Conservation (phyloP, 129 eudicot genomes). For the Lactuca sativa region DNA sequence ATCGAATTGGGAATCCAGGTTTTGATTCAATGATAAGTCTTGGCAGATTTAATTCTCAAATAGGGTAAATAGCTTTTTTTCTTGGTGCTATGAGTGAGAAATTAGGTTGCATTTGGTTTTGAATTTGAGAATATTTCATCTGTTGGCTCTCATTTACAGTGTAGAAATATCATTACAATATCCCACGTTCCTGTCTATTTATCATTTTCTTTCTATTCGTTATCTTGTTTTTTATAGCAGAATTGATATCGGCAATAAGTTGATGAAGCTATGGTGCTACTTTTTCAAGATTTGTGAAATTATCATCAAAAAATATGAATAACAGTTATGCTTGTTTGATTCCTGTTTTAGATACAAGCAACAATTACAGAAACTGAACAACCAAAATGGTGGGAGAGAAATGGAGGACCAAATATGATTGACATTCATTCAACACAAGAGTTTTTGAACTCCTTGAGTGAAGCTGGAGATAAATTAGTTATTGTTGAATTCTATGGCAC, state of each 20-base stretch:
- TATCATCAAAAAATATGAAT: background rate
- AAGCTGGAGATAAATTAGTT: slow-evolving; percentile 92
- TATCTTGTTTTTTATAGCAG: background rate
- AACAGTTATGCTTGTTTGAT: background rate
- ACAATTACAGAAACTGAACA: slow-evolving; percentile 75
- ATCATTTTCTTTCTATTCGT: background rate
- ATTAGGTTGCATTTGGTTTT: slow-evolving; percentile 17
- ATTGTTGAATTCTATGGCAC: slow-evolving; percentile 93
- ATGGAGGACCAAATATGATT: slow-evolving; percentile 90
- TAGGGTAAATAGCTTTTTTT: background rate
- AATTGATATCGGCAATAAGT: background rate
- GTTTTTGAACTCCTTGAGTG: slow-evolving; percentile 65
- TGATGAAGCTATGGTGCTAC: background rate
- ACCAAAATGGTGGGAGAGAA: slow-evolving; percentile 99
- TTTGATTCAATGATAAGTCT: background rate
- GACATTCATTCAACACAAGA: slow-evolving; percentile 92
- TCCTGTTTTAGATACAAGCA: slow-evolving; percentile 57
- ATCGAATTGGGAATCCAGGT: slow-evolving; percentile 20
- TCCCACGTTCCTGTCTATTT: background rate
- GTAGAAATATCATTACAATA: background rate
- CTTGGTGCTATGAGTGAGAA: background rate
- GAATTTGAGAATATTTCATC: background rate
- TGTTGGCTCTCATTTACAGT: background rate
- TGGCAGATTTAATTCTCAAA: background rate
- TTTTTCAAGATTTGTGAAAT: slow-evolving; percentile 1